Conservation (phyloP, 1,284 basidiomycete species). For the Thecaphora frezii region DNA sequence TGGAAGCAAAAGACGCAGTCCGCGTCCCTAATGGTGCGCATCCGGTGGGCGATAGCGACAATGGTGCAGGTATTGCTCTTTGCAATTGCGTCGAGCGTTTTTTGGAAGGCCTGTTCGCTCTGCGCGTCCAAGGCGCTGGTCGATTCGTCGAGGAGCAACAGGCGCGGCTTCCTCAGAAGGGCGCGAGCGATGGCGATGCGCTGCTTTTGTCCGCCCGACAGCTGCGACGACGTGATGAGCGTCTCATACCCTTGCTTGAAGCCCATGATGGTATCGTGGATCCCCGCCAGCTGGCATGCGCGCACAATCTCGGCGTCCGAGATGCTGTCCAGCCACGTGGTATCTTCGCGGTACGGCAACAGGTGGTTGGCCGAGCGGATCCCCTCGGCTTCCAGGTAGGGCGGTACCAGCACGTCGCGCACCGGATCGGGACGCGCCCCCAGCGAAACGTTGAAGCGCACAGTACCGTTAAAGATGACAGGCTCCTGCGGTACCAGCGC, state of each 20-base stretch:
- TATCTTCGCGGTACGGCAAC: slow-evolving; percentile 17
- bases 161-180: slow-evolving; percentile 87
- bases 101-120: slow-evolving; percentile 82
- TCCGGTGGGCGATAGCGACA: slow-evolving; percentile 72
- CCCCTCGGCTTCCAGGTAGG: slow-evolving; percentile 16
- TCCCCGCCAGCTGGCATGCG: slow-evolving; percentile 14
- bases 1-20: slow-evolving; percentile 50
- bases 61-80: slow-evolving; percentile 65
- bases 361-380: slow-evolving; percentile 12
- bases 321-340: slow-evolving; percentile 11
- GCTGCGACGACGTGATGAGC: slow-evolving; percentile 32
- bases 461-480: slow-evolving; percentile 19
- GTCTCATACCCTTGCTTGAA: slow-evolving; percentile 85
- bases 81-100: slow-evolving; percentile 83
- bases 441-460: slow-evolving; percentile 29
- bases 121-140: slow-evolving; percentile 90
- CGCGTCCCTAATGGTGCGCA: slow-evolving; percentile 30
- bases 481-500: slow-evolving; percentile 51
- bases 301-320: slow-evolving; percentile 8
- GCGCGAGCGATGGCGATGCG: slow-evolving; percentile 92
- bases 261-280: slow-evolving; percentile 79
- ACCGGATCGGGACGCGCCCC: slow-evolving; percentile 20
- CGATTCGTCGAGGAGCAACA: slow-evolving; percentile 71
- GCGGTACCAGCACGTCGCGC: slow-evolving; percentile 4
- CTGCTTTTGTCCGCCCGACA: slow-evolving; percentile 41